Evolutionary conservation across 2,329 filamentous ascomycete species (phyloP).

Genomic region (Didymella pomorum): DNA sequence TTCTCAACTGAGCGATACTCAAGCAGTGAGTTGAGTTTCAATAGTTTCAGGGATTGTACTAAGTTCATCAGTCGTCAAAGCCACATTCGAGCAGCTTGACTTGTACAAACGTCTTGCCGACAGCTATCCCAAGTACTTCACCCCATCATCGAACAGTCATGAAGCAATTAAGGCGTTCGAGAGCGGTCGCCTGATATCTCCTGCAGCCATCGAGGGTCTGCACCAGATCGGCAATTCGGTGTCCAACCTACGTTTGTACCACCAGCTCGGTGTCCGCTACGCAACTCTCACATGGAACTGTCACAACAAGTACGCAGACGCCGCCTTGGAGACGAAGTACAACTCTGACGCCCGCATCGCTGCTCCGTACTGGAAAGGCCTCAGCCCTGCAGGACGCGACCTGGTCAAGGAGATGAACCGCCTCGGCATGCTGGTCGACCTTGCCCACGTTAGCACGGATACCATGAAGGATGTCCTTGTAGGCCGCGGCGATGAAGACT

Average conservation of each 20-base stretch:
- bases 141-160: constrained; percentile 66
- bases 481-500: constrained; percentile 59
- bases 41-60: constrained; percentile 1
- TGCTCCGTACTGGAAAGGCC: constrained; percentile 71
- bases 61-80: constrained; percentile 62
- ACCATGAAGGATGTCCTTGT: constrained; percentile 87
- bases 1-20: constrained; percentile 78
- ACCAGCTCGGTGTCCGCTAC: constrained; percentile 83
- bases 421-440: constrained; percentile 91
- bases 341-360: constrained; percentile 51
- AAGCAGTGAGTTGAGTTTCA: constrained; percentile 60
- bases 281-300: constrained; percentile 93
- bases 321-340: constrained; percentile 69
- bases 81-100: constrained; percentile 79
- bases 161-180: constrained; percentile 66
- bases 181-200: constrained; percentile 46
- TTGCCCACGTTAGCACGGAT: constrained; percentile 78
- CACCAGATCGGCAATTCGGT: constrained; percentile 92
- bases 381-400: constrained; percentile 73
- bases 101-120: constrained; percentile 70
- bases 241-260: constrained; percentile 76
- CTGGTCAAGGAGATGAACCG: constrained; percentile 92
- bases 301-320: constrained; percentile 88
- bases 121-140: constrained; percentile 74
- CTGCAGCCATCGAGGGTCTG: constrained; percentile 65